These are phyloP conservation scores for Plasmodium sp. DNA, from an alignment of 169 alveolate genomes.

Conservation along the genomic window DNA sequence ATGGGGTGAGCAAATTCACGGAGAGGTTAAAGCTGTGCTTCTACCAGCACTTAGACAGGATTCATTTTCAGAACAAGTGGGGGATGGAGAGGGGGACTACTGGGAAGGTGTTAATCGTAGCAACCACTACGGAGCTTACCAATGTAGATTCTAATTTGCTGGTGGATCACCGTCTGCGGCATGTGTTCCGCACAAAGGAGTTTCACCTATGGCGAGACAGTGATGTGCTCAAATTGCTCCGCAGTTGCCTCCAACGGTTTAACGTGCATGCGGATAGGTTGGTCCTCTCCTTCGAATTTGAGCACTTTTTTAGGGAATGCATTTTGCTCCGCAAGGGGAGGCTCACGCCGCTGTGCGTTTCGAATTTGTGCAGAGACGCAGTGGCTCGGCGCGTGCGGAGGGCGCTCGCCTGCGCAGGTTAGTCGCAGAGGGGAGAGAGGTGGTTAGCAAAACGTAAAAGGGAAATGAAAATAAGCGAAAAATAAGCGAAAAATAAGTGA, in stretches of 20 bases:
- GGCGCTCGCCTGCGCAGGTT: slow-evolving; percentile 13
- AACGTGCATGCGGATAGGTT: slow-evolving; percentile 21
- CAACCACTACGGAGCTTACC: slow-evolving; percentile 18
- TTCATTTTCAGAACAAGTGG: slow-evolving; percentile 46
- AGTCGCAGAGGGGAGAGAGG: not conserved
- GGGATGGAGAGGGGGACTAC: not conserved
- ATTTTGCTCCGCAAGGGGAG: slow-evolving; percentile 2
- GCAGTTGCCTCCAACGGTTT: not conserved
- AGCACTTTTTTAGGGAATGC: slow-evolving; percentile 2
- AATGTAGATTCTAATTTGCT: slow-evolving; percentile 36
- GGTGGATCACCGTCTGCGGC: not conserved
- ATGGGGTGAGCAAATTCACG: not conserved
- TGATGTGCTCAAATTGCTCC: slow-evolving; percentile 28
- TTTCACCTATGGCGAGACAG: slow-evolving; percentile 8
- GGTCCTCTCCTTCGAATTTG: not conserved
- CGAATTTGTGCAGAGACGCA: slow-evolving; percentile 8
- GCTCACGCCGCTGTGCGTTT: slow-evolving; percentile 28
- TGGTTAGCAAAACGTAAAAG: too few species aligned
- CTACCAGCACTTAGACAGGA: slow-evolving; percentile 41
- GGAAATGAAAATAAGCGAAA: not conserved
- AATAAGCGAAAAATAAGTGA: not conserved
- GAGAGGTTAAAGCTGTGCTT: slow-evolving; percentile 51
- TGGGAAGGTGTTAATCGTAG: slow-evolving; percentile 9
- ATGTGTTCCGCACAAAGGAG: slow-evolving; percentile 16
- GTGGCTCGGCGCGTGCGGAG: not conserved